Evolutionary conservation across 2,329 filamentous ascomycete species (phyloP).

Genomic region (Chrysosphaeria jannelii): DNA sequence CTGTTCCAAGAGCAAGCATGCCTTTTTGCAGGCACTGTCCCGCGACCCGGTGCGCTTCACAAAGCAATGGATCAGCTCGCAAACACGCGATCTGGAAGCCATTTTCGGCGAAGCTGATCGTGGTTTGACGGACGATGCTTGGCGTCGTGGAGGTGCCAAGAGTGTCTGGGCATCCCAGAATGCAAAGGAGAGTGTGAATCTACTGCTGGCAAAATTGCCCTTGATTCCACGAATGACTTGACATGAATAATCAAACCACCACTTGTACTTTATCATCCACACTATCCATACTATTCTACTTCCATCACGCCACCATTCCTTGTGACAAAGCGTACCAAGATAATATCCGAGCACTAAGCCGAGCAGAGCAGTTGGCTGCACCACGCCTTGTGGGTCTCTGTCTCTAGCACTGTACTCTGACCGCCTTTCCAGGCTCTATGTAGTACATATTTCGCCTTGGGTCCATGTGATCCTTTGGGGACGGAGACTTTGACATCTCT

Average conservation of each 20-base stretch:
- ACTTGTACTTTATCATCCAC: slow-evolving; percentile 1
- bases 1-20: slow-evolving; percentile 67
- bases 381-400: too few species aligned
- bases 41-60: slow-evolving; percentile 66
- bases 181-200: slow-evolving; percentile 30
- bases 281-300: too few species aligned
- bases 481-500: too few species aligned
- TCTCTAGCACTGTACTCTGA: too few species aligned
- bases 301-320: too few species aligned
- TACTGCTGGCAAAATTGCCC: slow-evolving; percentile 23
- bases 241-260: too few species aligned
- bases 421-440: too few species aligned
- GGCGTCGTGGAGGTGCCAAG: slow-evolving; percentile 26
- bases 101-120: slow-evolving; percentile 55
- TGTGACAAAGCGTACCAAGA: too few species aligned
- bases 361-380: too few species aligned
- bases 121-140: slow-evolving; percentile 36
- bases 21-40: slow-evolving; percentile 52
- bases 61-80: slow-evolving; percentile 63
- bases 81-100: slow-evolving; percentile 70
- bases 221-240: slow-evolving; percentile 4
- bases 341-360: too few species aligned
- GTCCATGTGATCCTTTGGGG: too few species aligned
- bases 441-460: too few species aligned
- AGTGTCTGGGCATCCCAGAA: slow-evolving; percentile 26